Base-by-base conservation (phyloP, 2,329 filamentous ascomycete species). In the Hypoxylon sp. region DNA sequence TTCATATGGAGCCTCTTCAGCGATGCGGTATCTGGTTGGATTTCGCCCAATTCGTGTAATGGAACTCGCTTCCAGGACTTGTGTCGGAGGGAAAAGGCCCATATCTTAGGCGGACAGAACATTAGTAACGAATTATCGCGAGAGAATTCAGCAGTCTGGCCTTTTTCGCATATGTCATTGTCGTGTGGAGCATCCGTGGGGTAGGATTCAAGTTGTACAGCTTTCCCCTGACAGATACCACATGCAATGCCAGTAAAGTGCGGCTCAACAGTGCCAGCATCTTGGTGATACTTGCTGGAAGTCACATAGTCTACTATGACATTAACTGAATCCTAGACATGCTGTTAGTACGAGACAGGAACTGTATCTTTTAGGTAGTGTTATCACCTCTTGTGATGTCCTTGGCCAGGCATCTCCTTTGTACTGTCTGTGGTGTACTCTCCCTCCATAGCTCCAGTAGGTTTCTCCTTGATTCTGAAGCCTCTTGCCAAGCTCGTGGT, bases 301-400 rank as follows among this genome's bases (percentile, higher is more conserved):
- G 57, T 60, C 23, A 50, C 37, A 27, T 58, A 60, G 16, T 60
- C 57, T 7, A 60, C 38, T 1, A 60, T 55, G 7, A 60, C 43
- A 17, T 45, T 54, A 15, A 47, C 31, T 11, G 41, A 29, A 16
- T 44, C 32, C 57, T 60, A 30, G 12, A 13, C 3, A 13, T 7
- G 21, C 11, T 9, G 35, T 51, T n/a, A 51, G 45, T 19, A 30
- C 7, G 11, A 6, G 13, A 11, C 9, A 47, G 27, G 15, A n/a
- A 4, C 8, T 16, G 13, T 34, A n/a, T 7, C 16, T 41, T 5
- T 38, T 11, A 26, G 3, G 4, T 12, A 32, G 16, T 8, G 3
- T 5, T 13, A 11, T 43, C 9, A 43, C 40, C 29, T 43, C 29
- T 26, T 34, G 4, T 11, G 27, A 26, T 11, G 27, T 32, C 19